Percentiles rank a stretch among this genome's conserved stretches.
Evolutionary conservation across 2,329 filamentous ascomycete species (phyloP).

Genomic region (Aspergillus tubingensis): DNA sequence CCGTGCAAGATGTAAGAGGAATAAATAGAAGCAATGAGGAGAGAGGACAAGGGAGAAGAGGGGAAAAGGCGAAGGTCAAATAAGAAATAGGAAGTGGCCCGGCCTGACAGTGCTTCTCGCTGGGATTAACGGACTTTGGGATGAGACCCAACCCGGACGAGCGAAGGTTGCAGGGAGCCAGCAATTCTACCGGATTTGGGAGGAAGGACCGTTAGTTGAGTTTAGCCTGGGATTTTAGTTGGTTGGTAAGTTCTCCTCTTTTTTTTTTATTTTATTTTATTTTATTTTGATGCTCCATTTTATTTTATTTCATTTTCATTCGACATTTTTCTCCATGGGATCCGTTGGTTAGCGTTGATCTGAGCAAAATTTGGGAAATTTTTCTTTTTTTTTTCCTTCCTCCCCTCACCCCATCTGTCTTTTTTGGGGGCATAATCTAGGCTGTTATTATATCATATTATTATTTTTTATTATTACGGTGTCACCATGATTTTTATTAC

Average conservation of each 20-base stretch:
- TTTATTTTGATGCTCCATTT: constrained; percentile 1
- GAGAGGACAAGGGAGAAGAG: constrained; percentile 15
- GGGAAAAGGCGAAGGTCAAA: constrained; percentile 14
- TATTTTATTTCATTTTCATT: constrained; percentile 3
- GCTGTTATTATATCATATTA: not conserved
- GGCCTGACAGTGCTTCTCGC: constrained; percentile 12
- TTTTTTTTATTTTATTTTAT: constrained; percentile 13
- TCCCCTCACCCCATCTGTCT: not conserved
- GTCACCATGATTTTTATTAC: constrained; percentile 6
- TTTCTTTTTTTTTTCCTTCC: constrained; percentile 8
- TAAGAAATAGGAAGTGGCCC: constrained; percentile 13
- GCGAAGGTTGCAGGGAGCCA: constrained; percentile 19
- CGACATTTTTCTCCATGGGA: not conserved
- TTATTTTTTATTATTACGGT: not conserved
- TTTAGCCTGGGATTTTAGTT: constrained; percentile 14
- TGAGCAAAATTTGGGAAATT: not conserved
- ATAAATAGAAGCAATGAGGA: constrained; percentile 10
- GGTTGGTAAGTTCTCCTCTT: constrained; percentile 9
- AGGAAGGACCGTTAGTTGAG: constrained; percentile 25
- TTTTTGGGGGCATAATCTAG: not conserved
- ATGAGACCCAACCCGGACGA: constrained; percentile 18
- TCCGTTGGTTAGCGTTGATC: not conserved
- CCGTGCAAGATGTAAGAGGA: constrained; percentile 16
- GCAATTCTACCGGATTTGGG: constrained; percentile 26
- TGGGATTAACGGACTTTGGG: constrained; percentile 17